A percentile compares a stretch with the other conserved stretches of the same genome.
phyloP scores from a whole-genome alignment of 495 filamentous ascomycete genomes.

The Amniculicola lignicola region DNA sequence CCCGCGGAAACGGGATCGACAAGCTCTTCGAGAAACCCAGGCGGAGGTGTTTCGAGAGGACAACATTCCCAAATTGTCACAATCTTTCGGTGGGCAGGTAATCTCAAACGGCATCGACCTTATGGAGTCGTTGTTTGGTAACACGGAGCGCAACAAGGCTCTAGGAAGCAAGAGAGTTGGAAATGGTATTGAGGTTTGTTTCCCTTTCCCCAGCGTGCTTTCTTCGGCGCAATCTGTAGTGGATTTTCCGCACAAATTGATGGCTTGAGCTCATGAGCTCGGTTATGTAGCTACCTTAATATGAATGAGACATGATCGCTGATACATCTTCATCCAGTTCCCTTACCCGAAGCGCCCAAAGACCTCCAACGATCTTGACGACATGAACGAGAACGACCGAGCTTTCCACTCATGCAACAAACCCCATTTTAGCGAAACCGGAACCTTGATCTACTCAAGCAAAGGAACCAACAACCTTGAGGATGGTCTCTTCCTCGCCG shows the following conservation, averaged over 20 bases:
- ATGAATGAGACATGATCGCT: constrained; percentile 47
- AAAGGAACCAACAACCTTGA: constrained; percentile 22
- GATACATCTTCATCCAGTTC: constrained; percentile 64
- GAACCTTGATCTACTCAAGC: constrained; percentile 63
- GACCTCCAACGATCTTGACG: constrained; percentile 54
- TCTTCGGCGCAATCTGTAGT: constrained; percentile 42
- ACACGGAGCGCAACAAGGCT: constrained; percentile 45
- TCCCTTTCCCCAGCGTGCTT: constrained; percentile 39
- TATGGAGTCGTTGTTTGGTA: constrained; percentile 84
- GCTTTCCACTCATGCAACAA: constrained; percentile 64
- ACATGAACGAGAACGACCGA: constrained; percentile 57
- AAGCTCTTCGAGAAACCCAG: constrained; percentile 59
- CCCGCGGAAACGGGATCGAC: constrained; percentile 80
- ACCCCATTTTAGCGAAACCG: constrained; percentile 74
- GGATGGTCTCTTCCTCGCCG: constrained; percentile 39
- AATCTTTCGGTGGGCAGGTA: constrained; percentile 41
- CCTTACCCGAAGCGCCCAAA: constrained; percentile 78
- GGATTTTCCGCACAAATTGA: constrained; percentile 36
- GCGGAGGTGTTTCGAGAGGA: constrained; percentile 50
- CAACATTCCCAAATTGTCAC: constrained; percentile 27
- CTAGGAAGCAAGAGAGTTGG: constrained; percentile 49
- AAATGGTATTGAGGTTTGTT: constrained; percentile 73
- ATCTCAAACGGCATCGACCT: constrained; percentile 81
- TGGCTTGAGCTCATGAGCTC: constrained; percentile 36
- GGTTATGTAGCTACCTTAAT: constrained; percentile 53